These are phyloP conservation scores for Colletotrichum cordylinicola DNA, from an alignment of 2,329 filamentous ascomycete species.

Conservation along the genomic window DNA sequence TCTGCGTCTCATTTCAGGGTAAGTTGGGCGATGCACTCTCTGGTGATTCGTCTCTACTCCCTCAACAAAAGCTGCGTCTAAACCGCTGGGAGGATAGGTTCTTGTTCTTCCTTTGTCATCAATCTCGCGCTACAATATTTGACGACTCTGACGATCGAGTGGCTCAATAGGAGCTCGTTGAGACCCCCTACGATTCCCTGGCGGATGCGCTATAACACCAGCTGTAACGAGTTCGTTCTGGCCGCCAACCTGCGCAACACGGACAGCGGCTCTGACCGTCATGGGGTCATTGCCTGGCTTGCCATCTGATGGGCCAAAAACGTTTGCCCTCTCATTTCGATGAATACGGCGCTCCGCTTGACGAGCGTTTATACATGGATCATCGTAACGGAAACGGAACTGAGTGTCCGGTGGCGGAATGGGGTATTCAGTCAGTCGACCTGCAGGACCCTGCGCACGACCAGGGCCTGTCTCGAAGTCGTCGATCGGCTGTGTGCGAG, in stretches of 20 bases:
- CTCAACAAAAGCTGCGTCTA: background rate
- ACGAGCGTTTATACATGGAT: background rate
- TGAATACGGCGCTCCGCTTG: background rate
- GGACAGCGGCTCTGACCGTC: background rate
- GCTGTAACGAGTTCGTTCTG: background rate
- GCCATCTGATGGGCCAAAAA: background rate
- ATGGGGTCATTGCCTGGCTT: background rate
- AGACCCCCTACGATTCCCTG: background rate
- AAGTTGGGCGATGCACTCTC: background rate
- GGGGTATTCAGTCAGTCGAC: background rate
- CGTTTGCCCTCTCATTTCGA: background rate
- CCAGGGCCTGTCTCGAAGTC: background rate
- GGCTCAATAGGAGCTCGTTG: background rate
- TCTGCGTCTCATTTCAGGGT: background rate
- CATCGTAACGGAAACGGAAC: background rate
- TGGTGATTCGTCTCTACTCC: background rate
- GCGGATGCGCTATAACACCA: background rate
- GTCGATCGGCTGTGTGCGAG: background rate
- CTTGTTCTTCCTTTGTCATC: background rate
- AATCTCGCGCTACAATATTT: background rate
- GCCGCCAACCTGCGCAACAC: background rate
- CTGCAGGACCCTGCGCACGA: background rate
- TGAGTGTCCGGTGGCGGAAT: background rate
- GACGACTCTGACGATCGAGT: background rate
- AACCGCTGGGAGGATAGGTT: background rate